A percentile compares a stretch with the other conserved stretches of the same genome.
These are phyloP conservation scores for Crithidia bombi DNA, from an alignment of 208 protist species.

Conservation along the genomic window DNA sequence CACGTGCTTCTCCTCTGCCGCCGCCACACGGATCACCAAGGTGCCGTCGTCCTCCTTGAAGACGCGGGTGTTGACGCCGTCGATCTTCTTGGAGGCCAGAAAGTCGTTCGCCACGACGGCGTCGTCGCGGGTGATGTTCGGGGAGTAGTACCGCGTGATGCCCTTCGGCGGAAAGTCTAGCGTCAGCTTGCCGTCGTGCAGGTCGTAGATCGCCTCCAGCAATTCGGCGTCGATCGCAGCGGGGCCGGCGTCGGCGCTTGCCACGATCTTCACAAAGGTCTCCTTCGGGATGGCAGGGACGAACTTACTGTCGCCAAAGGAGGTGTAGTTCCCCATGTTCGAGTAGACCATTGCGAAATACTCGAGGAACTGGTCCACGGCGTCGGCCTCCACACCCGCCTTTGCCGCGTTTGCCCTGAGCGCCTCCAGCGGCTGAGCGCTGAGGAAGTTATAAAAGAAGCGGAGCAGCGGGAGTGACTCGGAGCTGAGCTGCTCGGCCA, in stretches of 20 bases:
- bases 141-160: slow-evolving; percentile 84
- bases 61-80: slow-evolving; percentile 84
- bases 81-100: slow-evolving; percentile 56
- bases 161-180: slow-evolving; percentile 80
- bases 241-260: slow-evolving; percentile 13
- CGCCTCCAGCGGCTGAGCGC: slow-evolving; percentile 21
- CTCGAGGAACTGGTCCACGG: slow-evolving; percentile 63
- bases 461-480: slow-evolving; percentile 69
- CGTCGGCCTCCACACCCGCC: slow-evolving; percentile 46
- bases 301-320: slow-evolving; percentile 95
- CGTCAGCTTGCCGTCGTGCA: slow-evolving; percentile 45
- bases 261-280: slow-evolving; percentile 59
- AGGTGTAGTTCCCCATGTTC: slow-evolving; percentile 95
- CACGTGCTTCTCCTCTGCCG: slow-evolving; percentile 36
- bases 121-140: slow-evolving; percentile 75
- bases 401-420: slow-evolving; percentile 23
- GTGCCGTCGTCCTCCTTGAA: slow-evolving; percentile 59
- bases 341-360: slow-evolving; percentile 86
- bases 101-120: slow-evolving; percentile 78
- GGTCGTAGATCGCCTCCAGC: slow-evolving; percentile 68
- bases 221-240: slow-evolving; percentile 35
- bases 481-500: slow-evolving; percentile 57
- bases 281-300: slow-evolving; percentile 66
- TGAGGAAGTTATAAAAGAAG: slow-evolving; percentile 53
- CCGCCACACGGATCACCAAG: slow-evolving; percentile 60